These are phyloP conservation scores for Vitellaria paradoxa DNA, from an alignment of 179 eudicot species.

Conservation along the genomic window DNA sequence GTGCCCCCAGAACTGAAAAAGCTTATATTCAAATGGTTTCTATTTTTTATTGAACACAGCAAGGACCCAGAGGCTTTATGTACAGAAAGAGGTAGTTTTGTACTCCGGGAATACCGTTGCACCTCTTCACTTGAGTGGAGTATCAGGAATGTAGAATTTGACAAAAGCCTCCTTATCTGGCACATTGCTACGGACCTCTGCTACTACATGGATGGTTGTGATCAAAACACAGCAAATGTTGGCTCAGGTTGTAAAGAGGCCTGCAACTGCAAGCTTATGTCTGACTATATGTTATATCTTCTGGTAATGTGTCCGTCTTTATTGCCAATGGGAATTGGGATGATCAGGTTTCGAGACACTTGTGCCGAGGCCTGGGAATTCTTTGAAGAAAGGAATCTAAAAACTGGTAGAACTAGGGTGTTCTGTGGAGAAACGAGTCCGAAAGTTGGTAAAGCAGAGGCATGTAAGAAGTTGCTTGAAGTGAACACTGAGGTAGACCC, in stretches of 20 bases:
- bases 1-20: conserved; percentile 27
- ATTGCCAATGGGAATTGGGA: conserved; percentile 54
- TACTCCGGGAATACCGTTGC: not conserved
- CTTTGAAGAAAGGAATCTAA: conserved; percentile 3
- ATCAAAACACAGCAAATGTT: not conserved
- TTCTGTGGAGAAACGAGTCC: conserved; percentile 9
- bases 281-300: conserved; percentile 54
- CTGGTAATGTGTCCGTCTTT: conserved; percentile 37
- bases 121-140: conserved; percentile 21
- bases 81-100: conserved; percentile 26
- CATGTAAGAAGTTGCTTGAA: conserved; percentile 33
- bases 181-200: conserved; percentile 57
- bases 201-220: conserved; percentile 18
- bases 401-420: no score
- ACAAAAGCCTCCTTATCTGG: conserved; percentile 48
- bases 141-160: conserved; percentile 32
- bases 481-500: conserved; percentile 47
- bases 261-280: conserved; percentile 30
- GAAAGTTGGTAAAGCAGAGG: not conserved
- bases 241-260: not conserved
- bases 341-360: conserved; percentile 42
- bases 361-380: conserved; percentile 43
- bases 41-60: not conserved
- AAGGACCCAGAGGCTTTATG: conserved; percentile 21
- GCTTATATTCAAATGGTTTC: conserved; percentile 21